phyloP scores from a whole-genome alignment of 768 basidiomycete genomes.

The Hygrocybe punicea region DNA sequence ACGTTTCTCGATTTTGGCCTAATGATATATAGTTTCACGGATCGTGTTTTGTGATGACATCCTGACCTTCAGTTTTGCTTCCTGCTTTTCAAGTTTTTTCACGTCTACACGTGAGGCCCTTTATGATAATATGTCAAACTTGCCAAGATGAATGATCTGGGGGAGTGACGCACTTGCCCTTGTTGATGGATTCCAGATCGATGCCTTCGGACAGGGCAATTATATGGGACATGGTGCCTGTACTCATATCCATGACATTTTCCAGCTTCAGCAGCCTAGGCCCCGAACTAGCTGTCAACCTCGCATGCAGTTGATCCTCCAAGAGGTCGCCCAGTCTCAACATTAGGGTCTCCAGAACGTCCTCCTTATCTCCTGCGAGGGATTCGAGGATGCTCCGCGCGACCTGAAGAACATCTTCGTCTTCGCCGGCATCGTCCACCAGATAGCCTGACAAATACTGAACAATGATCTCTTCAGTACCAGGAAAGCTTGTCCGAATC shows the following conservation, averaged over 20 bases:
- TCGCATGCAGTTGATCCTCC: constrained; percentile 57
- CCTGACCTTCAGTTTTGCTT: constrained; percentile 84
- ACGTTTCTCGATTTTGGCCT: constrained; percentile 99
- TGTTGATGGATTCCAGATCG: constrained; percentile 88
- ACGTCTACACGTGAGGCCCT: constrained; percentile 91
- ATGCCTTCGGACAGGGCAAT: constrained; percentile 79
- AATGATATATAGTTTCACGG: constrained; percentile 3
- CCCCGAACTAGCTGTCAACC: constrained; percentile 56
- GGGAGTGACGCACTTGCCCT: constrained; percentile 71
- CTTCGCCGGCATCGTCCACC: constrained; percentile 84
- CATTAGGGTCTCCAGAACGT: constrained; percentile 67
- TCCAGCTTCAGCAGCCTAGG: constrained; percentile 74
- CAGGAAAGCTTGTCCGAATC: constrained; percentile 65
- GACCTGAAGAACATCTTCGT: constrained; percentile 80
- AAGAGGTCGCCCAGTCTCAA: constrained; percentile 57
- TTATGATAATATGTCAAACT: constrained; percentile 16
- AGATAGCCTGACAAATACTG: constrained; percentile 87
- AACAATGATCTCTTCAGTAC: constrained; percentile 79
- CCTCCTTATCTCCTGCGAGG: constrained; percentile 58
- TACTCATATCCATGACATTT: constrained; percentile 86
- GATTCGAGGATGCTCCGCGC: constrained; percentile 72
- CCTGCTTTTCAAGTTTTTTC: constrained; percentile 94
- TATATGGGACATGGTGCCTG: constrained; percentile 72
- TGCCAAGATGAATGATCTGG: constrained; percentile 3
- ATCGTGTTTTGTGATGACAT: neutral